Evolutionary conservation across 192 early-diverging fungal species (phyloP).

Genomic region (Podila epicladia): DNA sequence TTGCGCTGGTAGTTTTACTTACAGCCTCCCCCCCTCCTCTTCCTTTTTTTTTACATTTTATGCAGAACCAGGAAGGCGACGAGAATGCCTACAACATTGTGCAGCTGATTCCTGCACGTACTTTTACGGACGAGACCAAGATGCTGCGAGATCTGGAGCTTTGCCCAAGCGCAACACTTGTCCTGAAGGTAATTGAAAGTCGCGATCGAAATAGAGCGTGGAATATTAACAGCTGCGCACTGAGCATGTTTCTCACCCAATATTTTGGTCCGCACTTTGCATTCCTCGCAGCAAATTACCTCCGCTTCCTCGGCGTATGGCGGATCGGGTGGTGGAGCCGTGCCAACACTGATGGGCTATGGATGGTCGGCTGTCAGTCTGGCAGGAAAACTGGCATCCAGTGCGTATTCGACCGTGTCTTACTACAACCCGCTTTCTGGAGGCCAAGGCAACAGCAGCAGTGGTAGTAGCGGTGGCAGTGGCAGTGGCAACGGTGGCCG

Average conservation of each 20-base stretch:
- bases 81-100: constrained; percentile 43
- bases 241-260: no score
- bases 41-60: not conserved
- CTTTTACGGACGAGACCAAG: constrained; percentile 48
- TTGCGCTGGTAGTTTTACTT: no score
- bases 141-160: constrained; percentile 49
- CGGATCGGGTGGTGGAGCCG: constrained; percentile 9
- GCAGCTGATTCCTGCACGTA: constrained; percentile 31
- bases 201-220: not conserved
- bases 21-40: no score
- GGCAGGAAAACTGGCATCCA: constrained; percentile 33
- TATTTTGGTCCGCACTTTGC: no score
- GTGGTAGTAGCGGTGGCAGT: not conserved
- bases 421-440: constrained; percentile 38
- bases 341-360: constrained; percentile 22
- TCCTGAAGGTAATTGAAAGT: constrained; percentile 23
- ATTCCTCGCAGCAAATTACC: constrained; percentile 12
- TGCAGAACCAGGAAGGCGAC: constrained; percentile 19
- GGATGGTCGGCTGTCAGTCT: constrained; percentile 42
- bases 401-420: constrained; percentile 32
- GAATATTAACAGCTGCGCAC: no score
- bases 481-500: not conserved
- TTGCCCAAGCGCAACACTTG: constrained; percentile 45
- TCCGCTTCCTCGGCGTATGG: constrained; percentile 29
- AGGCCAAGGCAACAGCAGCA: not conserved